These are phyloP conservation scores for Saccharomyces hybrid DNA, from an alignment of 1,139 yeast genomes.

Conservation along the genomic window DNA sequence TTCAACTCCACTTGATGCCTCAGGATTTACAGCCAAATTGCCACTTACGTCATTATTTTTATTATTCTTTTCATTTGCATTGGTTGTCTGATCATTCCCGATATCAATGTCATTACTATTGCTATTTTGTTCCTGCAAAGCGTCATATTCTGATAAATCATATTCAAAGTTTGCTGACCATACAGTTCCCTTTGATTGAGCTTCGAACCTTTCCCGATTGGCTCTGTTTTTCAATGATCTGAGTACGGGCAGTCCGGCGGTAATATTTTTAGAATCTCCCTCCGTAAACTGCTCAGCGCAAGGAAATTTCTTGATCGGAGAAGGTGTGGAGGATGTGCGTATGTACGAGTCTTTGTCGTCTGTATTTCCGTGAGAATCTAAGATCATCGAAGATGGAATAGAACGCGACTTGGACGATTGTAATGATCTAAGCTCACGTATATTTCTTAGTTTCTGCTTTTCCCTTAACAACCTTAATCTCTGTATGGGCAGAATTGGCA, in stretches of 20 bases:
- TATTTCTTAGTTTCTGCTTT: slow-evolving; percentile 20
- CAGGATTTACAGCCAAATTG: neutral
- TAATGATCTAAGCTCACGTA: slow-evolving; percentile 4
- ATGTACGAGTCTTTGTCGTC: slow-evolving; percentile 5
- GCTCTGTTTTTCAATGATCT: slow-evolving; percentile 1
- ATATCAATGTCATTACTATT: neutral
- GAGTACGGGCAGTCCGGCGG: neutral
- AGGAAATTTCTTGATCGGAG: slow-evolving; percentile 14
- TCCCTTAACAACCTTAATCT: slow-evolving; percentile 24
- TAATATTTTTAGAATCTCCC: neutral
- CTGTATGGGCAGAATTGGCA: slow-evolving; percentile 29
- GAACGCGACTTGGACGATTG: neutral
- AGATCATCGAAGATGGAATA: neutral
- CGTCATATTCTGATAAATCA: slow-evolving; percentile 21
- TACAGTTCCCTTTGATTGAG: slow-evolving; percentile 14
- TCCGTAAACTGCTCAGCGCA: neutral
- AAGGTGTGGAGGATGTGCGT: slow-evolving; percentile 18
- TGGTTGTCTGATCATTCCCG: neutral
- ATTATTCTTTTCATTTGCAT: neutral
- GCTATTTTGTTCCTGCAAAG: neutral
- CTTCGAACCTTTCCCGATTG: slow-evolving; percentile 4
- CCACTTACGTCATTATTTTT: neutral
- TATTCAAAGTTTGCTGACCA: slow-evolving; percentile 30
- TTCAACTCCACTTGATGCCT: neutral
- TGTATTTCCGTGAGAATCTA: neutral